phyloP scores from a whole-genome alignment of 768 basidiomycete genomes.

The Fomitopsis serialis region DNA sequence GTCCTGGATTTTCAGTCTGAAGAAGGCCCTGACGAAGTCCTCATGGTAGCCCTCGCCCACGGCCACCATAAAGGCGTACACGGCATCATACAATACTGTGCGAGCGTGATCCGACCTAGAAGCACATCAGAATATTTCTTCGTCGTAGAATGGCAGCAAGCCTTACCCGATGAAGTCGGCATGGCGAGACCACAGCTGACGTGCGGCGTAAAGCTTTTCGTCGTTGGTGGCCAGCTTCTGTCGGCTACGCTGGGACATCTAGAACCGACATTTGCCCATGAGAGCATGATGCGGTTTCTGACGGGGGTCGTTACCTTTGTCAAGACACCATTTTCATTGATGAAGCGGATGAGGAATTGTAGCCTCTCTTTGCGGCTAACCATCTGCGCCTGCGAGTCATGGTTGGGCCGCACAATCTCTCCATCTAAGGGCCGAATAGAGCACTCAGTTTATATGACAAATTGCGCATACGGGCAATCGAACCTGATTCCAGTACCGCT shows the following conservation, averaged over 20 bases:
- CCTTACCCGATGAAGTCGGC: conserved; percentile 63
- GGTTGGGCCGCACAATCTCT: conserved; percentile 64
- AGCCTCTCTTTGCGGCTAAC: conserved; percentile 68
- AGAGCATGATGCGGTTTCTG: background rate
- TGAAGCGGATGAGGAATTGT: conserved; percentile 82
- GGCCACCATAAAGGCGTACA: conserved; percentile 63
- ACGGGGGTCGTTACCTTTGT: conserved; percentile 46
- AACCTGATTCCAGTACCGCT: conserved; percentile 71
- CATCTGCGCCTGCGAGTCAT: conserved; percentile 78
- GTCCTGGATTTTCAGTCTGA: conserved; percentile 61
- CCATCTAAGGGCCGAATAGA: conserved; percentile 42
- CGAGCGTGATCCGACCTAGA: conserved; percentile 49
- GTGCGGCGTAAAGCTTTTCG: conserved; percentile 79
- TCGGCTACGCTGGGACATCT: conserved; percentile 81
- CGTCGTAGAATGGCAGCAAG: background rate
- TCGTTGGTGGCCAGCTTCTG: conserved; percentile 76
- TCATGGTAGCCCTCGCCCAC: conserved; percentile 52
- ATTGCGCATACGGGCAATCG: conserved; percentile 6
- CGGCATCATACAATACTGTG: conserved; percentile 65
- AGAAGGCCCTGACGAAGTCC: conserved; percentile 81
- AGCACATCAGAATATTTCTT: background rate
- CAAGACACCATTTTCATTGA: conserved; percentile 80
- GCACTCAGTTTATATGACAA: no score
- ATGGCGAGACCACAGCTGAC: conserved; percentile 76
- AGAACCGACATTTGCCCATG: background rate